phyloP scores from a whole-genome alignment of 2,329 filamentous ascomycete genomes.

The Alternaria brassicae region DNA sequence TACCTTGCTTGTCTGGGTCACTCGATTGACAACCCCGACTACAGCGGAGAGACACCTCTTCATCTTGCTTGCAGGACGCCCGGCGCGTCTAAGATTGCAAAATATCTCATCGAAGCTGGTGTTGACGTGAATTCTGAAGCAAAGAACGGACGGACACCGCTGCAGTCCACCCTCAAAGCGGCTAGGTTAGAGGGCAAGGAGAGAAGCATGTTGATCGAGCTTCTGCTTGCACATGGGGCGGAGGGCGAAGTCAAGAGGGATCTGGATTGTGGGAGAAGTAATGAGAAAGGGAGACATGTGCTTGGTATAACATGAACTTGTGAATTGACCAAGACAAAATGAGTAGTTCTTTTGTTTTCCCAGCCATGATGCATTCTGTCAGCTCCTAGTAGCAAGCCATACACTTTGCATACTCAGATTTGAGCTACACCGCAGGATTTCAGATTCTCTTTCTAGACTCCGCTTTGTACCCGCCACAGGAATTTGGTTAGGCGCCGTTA shows the following conservation, averaged over 20 bases:
- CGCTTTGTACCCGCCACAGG: neutral
- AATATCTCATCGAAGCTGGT: conserved; percentile 38
- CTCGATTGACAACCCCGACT: conserved; percentile 36
- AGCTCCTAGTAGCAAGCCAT: neutral
- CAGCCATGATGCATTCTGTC: neutral
- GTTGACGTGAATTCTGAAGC: conserved; percentile 41
- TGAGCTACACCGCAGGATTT: neutral
- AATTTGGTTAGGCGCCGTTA: neutral
- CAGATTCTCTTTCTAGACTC: neutral
- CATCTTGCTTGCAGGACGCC: conserved; percentile 41
- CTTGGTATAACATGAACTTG: conserved; percentile 23
- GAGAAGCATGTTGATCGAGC: conserved; percentile 38
- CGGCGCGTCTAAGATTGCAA: conserved; percentile 36
- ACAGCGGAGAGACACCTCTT: conserved; percentile 41
- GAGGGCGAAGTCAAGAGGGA: conserved; percentile 29
- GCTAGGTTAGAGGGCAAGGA: conserved; percentile 33
- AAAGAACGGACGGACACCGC: conserved; percentile 30
- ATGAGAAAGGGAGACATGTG: conserved; percentile 32
- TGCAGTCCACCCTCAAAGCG: conserved; percentile 32
- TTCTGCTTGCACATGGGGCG: conserved; percentile 40
- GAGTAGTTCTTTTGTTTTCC: neutral
- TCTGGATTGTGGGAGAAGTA: conserved; percentile 23
- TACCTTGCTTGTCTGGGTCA: conserved; percentile 37
- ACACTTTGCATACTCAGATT: neutral
- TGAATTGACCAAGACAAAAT: neutral